Evolutionary conservation across 1,139 yeast species (phyloP).

Genomic region (Eremothecium gossypii): DNA sequence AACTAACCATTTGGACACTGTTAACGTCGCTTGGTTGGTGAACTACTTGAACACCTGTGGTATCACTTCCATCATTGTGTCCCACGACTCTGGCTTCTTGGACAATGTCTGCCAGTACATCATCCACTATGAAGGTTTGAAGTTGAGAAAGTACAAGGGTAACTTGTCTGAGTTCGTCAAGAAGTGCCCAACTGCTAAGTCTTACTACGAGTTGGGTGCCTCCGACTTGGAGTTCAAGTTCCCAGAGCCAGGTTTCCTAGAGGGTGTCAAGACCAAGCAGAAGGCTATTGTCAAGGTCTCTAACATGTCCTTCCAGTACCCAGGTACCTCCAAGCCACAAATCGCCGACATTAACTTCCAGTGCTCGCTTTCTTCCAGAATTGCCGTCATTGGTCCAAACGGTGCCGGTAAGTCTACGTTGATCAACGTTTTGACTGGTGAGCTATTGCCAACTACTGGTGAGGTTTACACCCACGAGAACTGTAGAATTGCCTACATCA

Average conservation of each 20-base stretch:
- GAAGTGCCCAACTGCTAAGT: slow-evolving; percentile 97
- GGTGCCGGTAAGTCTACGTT: slow-evolving; percentile 99
- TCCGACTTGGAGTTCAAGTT: slow-evolving; percentile 90
- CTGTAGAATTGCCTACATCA: slow-evolving; percentile 98
- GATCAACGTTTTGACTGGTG: slow-evolving; percentile 98
- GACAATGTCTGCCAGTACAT: slow-evolving; percentile 96
- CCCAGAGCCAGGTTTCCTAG: slow-evolving; percentile 99
- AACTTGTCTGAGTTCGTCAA: slow-evolving; percentile 96
- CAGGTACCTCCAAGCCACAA: slow-evolving; percentile 97
- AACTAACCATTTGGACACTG: slow-evolving; percentile 99
- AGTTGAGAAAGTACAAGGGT: slow-evolving; percentile 99
- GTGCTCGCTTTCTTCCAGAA: slow-evolving; percentile 97
- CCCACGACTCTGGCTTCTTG: slow-evolving; percentile 99
- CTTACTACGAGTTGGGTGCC: slow-evolving; percentile 98
- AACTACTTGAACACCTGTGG: slow-evolving; percentile 98
- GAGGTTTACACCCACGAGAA: slow-evolving; percentile 99
- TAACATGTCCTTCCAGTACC: slow-evolving; percentile 97
- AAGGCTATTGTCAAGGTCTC: slow-evolving; percentile 98
- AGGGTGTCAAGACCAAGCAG: slow-evolving; percentile 99
- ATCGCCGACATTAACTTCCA: slow-evolving; percentile 86
- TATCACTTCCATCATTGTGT: slow-evolving; percentile 94
- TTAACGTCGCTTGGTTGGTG: slow-evolving; percentile 98
- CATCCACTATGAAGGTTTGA: slow-evolving; percentile 99
- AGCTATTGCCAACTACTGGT: slow-evolving; percentile 94
- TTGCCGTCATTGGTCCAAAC: slow-evolving; percentile 99